phyloP scores from a whole-genome alignment of 768 basidiomycete species.

The Sutorius australiensis region DNA sequence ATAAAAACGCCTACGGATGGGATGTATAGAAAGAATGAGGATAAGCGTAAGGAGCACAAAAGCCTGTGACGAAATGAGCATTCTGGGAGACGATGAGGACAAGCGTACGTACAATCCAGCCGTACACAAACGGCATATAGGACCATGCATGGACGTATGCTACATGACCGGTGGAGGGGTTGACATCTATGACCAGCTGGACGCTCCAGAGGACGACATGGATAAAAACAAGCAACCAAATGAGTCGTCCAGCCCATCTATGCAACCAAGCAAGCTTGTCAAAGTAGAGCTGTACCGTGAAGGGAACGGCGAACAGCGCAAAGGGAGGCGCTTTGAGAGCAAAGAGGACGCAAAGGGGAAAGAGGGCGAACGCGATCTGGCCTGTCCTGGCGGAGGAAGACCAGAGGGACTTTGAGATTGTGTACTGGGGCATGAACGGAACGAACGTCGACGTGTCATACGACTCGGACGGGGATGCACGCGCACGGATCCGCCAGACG shows the following conservation, averaged over 20 bases:
- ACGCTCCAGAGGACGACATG: conserved; percentile 71
- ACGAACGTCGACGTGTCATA: conserved; percentile 33
- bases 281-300: conserved; percentile 61
- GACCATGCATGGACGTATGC: conserved; percentile 52
- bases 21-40: conserved; percentile 46
- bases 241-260: conserved; percentile 64
- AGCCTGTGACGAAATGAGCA: conserved; percentile 38
- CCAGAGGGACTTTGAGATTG: conserved; percentile 69
- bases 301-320: conserved; percentile 63
- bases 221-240: conserved; percentile 58
- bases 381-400: conserved; percentile 64
- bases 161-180: conserved; percentile 37
- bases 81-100: not conserved
- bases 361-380: conserved; percentile 65
- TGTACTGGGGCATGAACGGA: conserved; percentile 48
- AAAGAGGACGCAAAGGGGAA: conserved; percentile 67
- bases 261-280: conserved; percentile 75
- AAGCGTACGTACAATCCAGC: conserved; percentile 45
- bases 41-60: conserved; percentile 53
- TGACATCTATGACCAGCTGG: conserved; percentile 53
- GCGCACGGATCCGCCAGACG: conserved; percentile 40
- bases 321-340: conserved; percentile 71
- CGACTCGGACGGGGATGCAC: conserved; percentile 21
- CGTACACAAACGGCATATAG: conserved; percentile 61
- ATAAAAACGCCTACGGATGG: conserved; percentile 51